Conservation (phyloP, 129 eudicot genomes). For the Helianthus tuberosus region DNA sequence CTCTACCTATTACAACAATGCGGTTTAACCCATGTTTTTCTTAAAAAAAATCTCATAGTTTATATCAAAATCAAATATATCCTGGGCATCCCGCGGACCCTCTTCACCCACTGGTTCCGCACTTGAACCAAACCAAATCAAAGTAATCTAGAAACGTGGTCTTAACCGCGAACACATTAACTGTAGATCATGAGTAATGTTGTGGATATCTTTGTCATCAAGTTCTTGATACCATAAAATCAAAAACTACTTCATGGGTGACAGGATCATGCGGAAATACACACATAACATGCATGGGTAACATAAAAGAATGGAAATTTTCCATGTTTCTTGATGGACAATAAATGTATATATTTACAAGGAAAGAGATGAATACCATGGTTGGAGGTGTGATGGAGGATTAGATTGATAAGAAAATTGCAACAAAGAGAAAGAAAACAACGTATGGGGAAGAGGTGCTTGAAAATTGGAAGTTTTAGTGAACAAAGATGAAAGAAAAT, state of each 20-base stretch:
- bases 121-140: background rate
- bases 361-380: conserved; percentile 34
- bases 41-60: too few species aligned
- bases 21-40: too few species aligned
- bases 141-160: background rate
- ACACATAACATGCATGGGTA: conserved; percentile 5
- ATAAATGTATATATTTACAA: background rate
- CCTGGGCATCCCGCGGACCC: too few species aligned
- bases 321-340: background rate
- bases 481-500: conserved; percentile 34
- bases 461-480: conserved; percentile 30
- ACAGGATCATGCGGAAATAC: background rate
- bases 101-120: too few species aligned
- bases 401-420: conserved; percentile 27
- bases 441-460: conserved; percentile 24
- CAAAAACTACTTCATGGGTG: background rate
- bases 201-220: background rate
- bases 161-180: background rate
- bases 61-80: too few species aligned
- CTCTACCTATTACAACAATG: too few species aligned
- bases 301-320: background rate
- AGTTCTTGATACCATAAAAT: background rate
- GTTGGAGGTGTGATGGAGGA: conserved; percentile 28
- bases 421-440: conserved; percentile 21
- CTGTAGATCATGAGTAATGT: background rate